Conservation (phyloP, 352 stramenopile species). For the Blastocystis sp. region DNA sequence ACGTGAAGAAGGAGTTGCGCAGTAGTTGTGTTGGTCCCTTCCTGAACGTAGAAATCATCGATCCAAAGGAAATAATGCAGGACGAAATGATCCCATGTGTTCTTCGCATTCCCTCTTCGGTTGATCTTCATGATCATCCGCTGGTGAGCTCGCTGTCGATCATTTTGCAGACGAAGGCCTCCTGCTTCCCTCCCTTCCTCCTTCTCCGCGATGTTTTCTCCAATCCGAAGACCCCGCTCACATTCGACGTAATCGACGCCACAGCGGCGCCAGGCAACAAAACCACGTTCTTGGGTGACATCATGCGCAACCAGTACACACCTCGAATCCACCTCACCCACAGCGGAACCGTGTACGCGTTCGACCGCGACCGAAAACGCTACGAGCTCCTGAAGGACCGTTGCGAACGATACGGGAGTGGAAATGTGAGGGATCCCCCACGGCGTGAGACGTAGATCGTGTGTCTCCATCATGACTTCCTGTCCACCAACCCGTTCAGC, state of each 20-base stretch:
- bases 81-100: constrained; percentile 81
- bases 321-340: not conserved
- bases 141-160: constrained; percentile 83
- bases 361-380: constrained; percentile 83
- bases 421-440: constrained; percentile 79
- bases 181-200: constrained; percentile 85
- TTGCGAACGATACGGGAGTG: constrained; percentile 81
- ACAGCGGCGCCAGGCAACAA: constrained; percentile 87
- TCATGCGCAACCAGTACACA: constrained; percentile 9
- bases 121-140: constrained; percentile 84
- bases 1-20: constrained; percentile 64
- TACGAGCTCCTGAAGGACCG: constrained; percentile 82
- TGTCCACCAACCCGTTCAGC: constrained; percentile 81
- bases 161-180: constrained; percentile 86
- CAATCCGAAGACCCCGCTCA: not conserved
- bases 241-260: constrained; percentile 84
- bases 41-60: not conserved
- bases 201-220: constrained; percentile 80
- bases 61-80: constrained; percentile 73
- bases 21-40: not conserved
- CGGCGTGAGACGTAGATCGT: constrained; percentile 61
- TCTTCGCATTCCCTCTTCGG: constrained; percentile 83
- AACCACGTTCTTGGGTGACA: constrained; percentile 81
- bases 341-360: constrained; percentile 81
- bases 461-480: constrained; percentile 80